Evolutionary conservation across 1,284 basidiomycete species (phyloP).

Genomic region (Trichosporon inkin): DNA sequence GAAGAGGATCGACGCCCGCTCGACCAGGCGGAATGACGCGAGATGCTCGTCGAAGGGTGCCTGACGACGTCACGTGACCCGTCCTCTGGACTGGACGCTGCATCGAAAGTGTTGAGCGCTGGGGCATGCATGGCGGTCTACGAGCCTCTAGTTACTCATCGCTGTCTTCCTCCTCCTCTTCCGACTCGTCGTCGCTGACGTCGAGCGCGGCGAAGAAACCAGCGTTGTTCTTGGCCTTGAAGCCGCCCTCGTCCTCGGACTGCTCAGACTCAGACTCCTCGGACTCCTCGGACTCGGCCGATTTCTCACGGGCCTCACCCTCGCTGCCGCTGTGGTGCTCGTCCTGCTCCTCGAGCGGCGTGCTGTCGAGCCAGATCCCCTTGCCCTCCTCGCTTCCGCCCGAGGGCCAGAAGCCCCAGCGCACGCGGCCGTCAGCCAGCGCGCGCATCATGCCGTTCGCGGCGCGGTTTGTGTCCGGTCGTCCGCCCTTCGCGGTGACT

Average conservation of each 20-base stretch:
- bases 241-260: conserved; percentile 12
- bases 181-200: conserved; percentile 42
- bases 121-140: not conserved
- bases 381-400: conserved; percentile 19
- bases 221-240: conserved; percentile 17
- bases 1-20: not conserved
- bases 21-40: not conserved
- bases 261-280: conserved; percentile 20
- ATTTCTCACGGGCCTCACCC: conserved; percentile 17
- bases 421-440: conserved; percentile 70
- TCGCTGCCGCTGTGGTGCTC: conserved; percentile 19
- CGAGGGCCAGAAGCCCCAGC: conserved; percentile 79
- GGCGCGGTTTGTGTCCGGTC: conserved; percentile 80
- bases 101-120: not conserved
- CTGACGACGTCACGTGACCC: conserved; percentile 7
- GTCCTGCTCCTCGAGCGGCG: conserved; percentile 24
- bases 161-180: conserved; percentile 8
- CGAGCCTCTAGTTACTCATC: not conserved
- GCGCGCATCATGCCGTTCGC: conserved; percentile 77
- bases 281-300: conserved; percentile 23
- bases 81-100: no score
- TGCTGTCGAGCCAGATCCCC: conserved; percentile 27
- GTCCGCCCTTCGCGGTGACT: conserved; percentile 80
- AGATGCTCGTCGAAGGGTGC: not conserved
- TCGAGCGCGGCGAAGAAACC: conserved; percentile 48